Base-by-base conservation (phyloP, 2,329 filamentous ascomycete genomes). In the Pseudogymnoascus sp. region DNA sequence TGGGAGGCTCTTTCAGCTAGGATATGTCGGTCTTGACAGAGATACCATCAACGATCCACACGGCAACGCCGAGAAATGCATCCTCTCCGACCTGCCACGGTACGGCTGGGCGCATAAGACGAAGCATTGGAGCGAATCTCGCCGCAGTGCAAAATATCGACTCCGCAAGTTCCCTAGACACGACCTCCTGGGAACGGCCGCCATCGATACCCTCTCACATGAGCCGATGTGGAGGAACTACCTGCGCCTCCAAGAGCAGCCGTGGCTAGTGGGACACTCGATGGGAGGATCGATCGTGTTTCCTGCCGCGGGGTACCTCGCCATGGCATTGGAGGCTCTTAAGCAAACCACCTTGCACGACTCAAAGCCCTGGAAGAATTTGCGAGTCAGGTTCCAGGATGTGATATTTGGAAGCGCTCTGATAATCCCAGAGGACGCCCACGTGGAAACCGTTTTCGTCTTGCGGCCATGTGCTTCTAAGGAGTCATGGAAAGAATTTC, bases 91-190 rank as follows among this genome's bases (percentile, higher is more conserved):
- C 62, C 68, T 84, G 16, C 80, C 81, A 1, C 72, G 75, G 1
- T 84, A 84, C 64, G 74, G 78, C 0, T 84, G 81, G 80, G 80
- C 83, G 23, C 81, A 83, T 62, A 69, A 71, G 16, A 78, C 75
- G 29, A 71, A 68, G 0, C 81, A 82, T 67, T 84, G 81, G 81
- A 74, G 78, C 64, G 81, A 84, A 64, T 80, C 80, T 1, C 77
- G 80, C 55, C 68, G 80, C 2, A 78, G 78, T 14, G 68, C 71
- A n/a, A 74, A 77, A 14, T 76, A 77, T 59, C 76, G 81, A 0
- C 76, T 78, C 61, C 73, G 79, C 16, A 70, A 75, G 19, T 74
- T 75, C 55, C 75, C 76, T 1, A 74, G 78, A 7, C 76, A 78
- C 37, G 81, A 83, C 63, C 74, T 83, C 1, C 78, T 83, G 31